Evolutionary conservation across 208 protist species (phyloP).

Genomic region (Histomonas meleagridis): DNA sequence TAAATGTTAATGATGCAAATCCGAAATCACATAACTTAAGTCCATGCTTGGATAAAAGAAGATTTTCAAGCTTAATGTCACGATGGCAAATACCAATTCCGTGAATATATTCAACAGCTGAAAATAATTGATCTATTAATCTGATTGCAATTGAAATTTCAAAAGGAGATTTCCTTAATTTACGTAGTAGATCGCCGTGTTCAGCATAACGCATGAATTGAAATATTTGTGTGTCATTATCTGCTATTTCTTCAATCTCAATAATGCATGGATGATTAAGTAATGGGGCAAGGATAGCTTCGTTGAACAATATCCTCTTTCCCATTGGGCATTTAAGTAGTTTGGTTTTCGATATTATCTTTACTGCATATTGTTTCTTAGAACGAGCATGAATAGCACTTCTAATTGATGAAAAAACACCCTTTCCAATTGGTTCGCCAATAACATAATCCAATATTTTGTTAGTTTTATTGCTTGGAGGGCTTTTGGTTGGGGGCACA

Average conservation of each 20-base stretch:
- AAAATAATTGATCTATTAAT: neutral
- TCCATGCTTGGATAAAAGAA: neutral
- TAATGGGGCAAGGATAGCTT: neutral
- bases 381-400: neutral
- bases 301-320: neutral
- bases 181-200: neutral
- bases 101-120: neutral
- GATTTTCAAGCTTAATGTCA: conserved; percentile 1
- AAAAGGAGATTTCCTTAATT: neutral
- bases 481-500: too few species aligned
- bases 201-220: neutral
- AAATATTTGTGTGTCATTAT: neutral
- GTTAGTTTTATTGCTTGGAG: too few species aligned
- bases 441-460: too few species aligned
- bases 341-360: neutral
- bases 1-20: neutral
- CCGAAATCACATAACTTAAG: neutral
- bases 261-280: conserved; percentile 17
- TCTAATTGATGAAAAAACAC: neutral
- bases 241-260: conserved; percentile 8
- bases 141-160: neutral
- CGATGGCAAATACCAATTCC: neutral
- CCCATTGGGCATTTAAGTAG: neutral
- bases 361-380: neutral
- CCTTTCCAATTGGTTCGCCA: neutral